Conservation (phyloP, 1,284 basidiomycete species). For the Volvariella volvacea region DNA sequence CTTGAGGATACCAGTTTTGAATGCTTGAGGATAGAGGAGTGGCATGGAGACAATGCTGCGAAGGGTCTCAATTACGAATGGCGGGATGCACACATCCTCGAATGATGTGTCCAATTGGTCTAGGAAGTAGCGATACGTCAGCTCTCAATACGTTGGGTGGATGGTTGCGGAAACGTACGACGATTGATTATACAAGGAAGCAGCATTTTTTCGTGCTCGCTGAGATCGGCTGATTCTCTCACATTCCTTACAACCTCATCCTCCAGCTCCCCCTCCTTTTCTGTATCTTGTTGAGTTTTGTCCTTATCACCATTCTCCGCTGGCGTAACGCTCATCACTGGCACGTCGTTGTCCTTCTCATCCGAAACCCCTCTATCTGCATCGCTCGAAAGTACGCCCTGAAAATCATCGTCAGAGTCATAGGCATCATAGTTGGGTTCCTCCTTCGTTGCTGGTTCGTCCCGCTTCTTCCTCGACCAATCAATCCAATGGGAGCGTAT, state of each 20-base stretch:
- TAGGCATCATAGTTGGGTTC: too few relatives aligned
- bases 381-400: too few relatives aligned
- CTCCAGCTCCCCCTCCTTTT: constrained; percentile 4
- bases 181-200: constrained; percentile 10
- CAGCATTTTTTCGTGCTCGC: constrained; percentile 7
- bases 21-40: constrained; percentile 10
- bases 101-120: constrained; percentile 11
- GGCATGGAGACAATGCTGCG: constrained; percentile 13
- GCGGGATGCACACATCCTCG: constrained; percentile 10
- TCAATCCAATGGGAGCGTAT: too few relatives aligned
- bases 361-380: too few relatives aligned
- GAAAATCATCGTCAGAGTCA: too few relatives aligned
- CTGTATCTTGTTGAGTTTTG: background rate
- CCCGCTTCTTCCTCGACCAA: too few relatives aligned
- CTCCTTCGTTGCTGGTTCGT: too few relatives aligned
- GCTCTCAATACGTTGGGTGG: too few relatives aligned
- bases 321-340: too few relatives aligned
- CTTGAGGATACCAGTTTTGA: constrained; percentile 12
- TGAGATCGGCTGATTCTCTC: constrained; percentile 6
- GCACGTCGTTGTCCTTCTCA: too few relatives aligned
- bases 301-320: background rate
- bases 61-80: constrained; percentile 11
- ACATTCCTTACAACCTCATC: constrained; percentile 8
- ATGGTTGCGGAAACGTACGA: constrained; percentile 3
- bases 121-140: background rate